Evolutionary conservation across 2,329 filamentous ascomycete genomes (phyloP).

Genomic region (Colletotrichum sp.): DNA sequence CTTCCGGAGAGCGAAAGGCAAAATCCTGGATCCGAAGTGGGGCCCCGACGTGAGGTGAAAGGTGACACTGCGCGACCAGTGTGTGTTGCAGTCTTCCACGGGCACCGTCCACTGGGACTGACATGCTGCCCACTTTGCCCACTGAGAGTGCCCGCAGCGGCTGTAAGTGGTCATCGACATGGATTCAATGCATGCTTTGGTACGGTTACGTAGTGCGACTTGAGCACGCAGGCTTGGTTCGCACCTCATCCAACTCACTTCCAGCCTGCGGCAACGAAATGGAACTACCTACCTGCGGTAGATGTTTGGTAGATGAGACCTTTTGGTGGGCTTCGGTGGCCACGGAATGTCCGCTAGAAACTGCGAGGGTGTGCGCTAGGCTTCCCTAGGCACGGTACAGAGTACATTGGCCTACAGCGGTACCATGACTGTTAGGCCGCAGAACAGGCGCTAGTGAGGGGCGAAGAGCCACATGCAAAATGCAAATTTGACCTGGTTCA

Average conservation of each 20-base stretch:
- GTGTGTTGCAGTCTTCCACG: neutral
- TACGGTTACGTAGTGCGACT: slow-evolving; percentile 14
- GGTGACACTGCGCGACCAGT: neutral
- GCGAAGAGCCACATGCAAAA: slow-evolving; percentile 21
- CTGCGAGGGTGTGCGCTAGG: neutral
- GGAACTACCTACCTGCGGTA: neutral
- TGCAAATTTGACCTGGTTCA: slow-evolving; percentile 22
- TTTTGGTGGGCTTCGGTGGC: neutral
- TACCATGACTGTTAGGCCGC: neutral
- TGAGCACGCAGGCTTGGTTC: neutral
- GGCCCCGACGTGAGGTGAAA: neutral
- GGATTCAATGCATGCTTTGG: neutral
- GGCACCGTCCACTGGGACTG: neutral
- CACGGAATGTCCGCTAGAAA: slow-evolving; percentile 11
- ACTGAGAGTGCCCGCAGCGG: slow-evolving; percentile 1
- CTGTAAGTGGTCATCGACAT: neutral
- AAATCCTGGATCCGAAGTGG: slow-evolving; percentile 17
- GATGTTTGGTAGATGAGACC: neutral
- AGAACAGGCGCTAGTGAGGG: slow-evolving; percentile 14
- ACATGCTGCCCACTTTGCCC: neutral
- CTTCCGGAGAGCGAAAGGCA: neutral
- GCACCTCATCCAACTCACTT: neutral
- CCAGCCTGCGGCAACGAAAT: neutral
- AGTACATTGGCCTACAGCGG: neutral
- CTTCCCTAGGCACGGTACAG: neutral